Percentiles rank a stretch among this genome's conserved stretches.
Conservation (phyloP, 2,329 filamentous ascomycete species). For the Trichoderma sp. region DNA sequence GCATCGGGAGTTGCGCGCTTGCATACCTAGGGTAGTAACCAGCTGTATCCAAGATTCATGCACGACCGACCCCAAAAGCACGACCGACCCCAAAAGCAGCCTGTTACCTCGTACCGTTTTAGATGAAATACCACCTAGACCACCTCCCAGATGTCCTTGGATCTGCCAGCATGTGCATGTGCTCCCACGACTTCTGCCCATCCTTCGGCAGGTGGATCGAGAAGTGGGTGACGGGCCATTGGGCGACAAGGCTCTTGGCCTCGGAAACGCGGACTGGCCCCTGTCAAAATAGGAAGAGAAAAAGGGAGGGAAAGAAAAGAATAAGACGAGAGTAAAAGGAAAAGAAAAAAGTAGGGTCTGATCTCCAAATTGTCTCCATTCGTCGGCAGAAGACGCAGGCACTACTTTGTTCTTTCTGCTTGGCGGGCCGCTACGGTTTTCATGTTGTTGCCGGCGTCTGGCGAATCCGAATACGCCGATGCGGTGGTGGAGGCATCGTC, state of each 20-base stretch:
- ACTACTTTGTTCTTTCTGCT: conserved; percentile 5
- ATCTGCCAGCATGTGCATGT: conserved; percentile 26
- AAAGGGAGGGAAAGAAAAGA: neutral
- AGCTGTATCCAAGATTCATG: neutral
- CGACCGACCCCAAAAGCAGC: neutral
- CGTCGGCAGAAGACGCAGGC: conserved; percentile 4
- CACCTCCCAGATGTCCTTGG: neutral
- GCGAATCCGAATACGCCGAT: conserved; percentile 27
- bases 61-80: neutral
- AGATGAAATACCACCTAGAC: neutral
- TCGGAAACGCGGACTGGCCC: conserved; percentile 26
- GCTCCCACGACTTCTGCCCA: conserved; percentile 14
- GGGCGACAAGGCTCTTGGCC: conserved; percentile 5
- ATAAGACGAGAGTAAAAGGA: too few relatives aligned
- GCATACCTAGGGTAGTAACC: too few relatives aligned
- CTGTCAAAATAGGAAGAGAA: conserved; percentile 2
- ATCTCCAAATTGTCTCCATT: conserved; percentile 18
- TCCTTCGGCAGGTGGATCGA: conserved; percentile 22
- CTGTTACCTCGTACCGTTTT: too few relatives aligned
- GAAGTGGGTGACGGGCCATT: conserved; percentile 18
- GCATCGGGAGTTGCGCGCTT: too few relatives aligned
- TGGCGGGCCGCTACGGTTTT: conserved; percentile 20
- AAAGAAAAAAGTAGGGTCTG: conserved; percentile 12
- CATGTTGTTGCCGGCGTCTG: conserved; percentile 1
- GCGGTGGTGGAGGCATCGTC: neutral